Evolutionary conservation across 1,284 basidiomycete species (phyloP), one percentile per base, ranked within the genome.

Genomic region (Microbotryum silenes-acaulis): DNA sequence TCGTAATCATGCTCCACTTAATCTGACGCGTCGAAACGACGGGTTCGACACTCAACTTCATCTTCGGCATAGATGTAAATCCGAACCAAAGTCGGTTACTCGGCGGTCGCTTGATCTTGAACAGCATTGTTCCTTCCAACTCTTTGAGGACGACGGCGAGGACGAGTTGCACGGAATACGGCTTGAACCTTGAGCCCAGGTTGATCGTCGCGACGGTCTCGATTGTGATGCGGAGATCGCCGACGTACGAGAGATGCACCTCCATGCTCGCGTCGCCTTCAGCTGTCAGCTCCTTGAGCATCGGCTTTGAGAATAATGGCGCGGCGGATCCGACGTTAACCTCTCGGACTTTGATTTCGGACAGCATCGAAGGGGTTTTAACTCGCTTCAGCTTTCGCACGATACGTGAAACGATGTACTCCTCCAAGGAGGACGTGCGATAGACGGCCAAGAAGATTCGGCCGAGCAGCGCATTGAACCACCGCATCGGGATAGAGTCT

Each of bases 1-100:
- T 85, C 49, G 91, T 78, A 55, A 97, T 88, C 85, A 96, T 87
- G 54, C 85, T 81, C 91, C 91, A 94, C 25, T 90, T 91, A 67
- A 94, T 88, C 75, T 92, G 88, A 14, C 79, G 82, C 72, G 91
- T 89, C 75, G 88, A 91, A 70, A 97, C 91, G 61, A 97, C 86
- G 1, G 94, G 93, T 74, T 93, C 88, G 59, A 97, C 87, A 66
- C 86, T 83, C 69, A 97, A 77, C 29, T 89, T 87, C 82, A 97
- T 88, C 73, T 85, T 84, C 0, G 96, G 94, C 76, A 85, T 83
- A 65, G 87, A 81, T n/a, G 92, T 96, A 74, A 98, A 98, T 1
- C 90, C 92, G 76, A 93, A 98, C 96, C 94, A 98, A 60, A 98
- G 82, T 42, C 94, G 87, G 74, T 89, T 94, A 72, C 87, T 91